phyloP scores from a whole-genome alignment of 1,139 yeast species.

The Candida sp. region DNA sequence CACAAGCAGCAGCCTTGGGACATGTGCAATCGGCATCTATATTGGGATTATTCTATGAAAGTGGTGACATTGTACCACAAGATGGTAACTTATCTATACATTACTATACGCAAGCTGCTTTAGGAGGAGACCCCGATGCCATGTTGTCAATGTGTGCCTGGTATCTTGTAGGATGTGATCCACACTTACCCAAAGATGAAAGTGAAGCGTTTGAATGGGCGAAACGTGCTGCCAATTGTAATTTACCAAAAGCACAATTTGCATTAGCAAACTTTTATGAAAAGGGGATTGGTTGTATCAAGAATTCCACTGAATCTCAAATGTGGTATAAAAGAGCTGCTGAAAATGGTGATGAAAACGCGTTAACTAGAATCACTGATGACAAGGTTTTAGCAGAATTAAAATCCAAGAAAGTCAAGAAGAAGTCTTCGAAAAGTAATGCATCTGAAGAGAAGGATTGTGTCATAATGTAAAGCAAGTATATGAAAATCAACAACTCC shows the following conservation, averaged over 20 bases:
- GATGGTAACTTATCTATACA: slow-evolving; percentile 87
- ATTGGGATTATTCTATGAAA: slow-evolving; percentile 81
- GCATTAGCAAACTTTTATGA: slow-evolving; percentile 85
- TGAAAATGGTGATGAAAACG: slow-evolving; percentile 67
- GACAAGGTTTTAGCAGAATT: slow-evolving; percentile 26
- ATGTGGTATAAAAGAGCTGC: slow-evolving; percentile 79
- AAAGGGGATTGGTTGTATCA: slow-evolving; percentile 81
- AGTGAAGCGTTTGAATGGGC: slow-evolving; percentile 97
- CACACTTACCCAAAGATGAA: slow-evolving; percentile 76
- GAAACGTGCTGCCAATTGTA: slow-evolving; percentile 71
- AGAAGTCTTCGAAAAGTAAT: slow-evolving; percentile 4
- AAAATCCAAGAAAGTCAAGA: slow-evolving; percentile 18
- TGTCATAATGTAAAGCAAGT: slow-evolving; percentile 27
- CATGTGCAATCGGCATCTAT: slow-evolving; percentile 77
- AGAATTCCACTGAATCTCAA: slow-evolving; percentile 55
- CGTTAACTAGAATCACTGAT: slow-evolving; percentile 39
- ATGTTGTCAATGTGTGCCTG: slow-evolving; percentile 97
- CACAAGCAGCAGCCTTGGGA: slow-evolving; percentile 88
- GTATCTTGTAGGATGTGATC: slow-evolving; percentile 91
- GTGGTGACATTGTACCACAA: slow-evolving; percentile 76
- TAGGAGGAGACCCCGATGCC: slow-evolving; percentile 82
- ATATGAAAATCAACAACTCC: not conserved
- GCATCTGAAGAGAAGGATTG: slow-evolving; percentile 43
- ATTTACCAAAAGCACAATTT: slow-evolving; percentile 80
- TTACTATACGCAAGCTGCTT: slow-evolving; percentile 88